Conservation (phyloP, 257 asterid species). For the Solanum dulcamara region DNA sequence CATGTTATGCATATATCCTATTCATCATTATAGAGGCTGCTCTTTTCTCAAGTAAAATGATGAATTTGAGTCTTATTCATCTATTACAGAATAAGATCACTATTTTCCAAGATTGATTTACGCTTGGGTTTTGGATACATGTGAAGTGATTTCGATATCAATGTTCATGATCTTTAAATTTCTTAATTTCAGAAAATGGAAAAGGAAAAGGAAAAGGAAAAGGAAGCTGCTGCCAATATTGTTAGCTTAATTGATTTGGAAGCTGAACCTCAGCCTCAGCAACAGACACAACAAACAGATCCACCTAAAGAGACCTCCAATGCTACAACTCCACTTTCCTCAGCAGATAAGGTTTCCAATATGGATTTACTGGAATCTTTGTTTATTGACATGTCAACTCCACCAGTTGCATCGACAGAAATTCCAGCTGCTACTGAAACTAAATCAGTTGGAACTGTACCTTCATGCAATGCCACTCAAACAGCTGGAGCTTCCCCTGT, state of each 20-base stretch:
- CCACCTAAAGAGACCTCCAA: constrained; percentile 6
- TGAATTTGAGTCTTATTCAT: neutral
- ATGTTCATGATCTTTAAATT: neutral
- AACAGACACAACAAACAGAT: constrained; percentile 10
- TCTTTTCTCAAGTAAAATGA: neutral
- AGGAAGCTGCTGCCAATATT: constrained; percentile 2
- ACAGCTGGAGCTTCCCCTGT: constrained; percentile 6
- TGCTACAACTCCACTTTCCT: constrained; percentile 11
- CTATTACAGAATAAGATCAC: neutral
- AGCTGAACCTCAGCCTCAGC: constrained; percentile 22
- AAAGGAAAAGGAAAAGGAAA: constrained; percentile 22
- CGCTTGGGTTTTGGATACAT: neutral
- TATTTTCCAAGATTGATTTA: neutral
- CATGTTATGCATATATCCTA: neutral
- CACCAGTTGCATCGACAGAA: constrained; percentile 17
- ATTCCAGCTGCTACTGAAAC: neutral
- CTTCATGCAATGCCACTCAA: constrained; percentile 1
- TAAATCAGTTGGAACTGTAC: constrained; percentile 3
- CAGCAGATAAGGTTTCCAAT: constrained; percentile 15
- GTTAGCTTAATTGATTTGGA: constrained; percentile 66
- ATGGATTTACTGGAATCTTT: constrained; percentile 35
- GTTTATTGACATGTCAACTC: constrained; percentile 39
- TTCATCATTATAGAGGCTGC: neutral
- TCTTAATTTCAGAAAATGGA: constrained; percentile 28
- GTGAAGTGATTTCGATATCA: neutral